Base-by-base conservation (phyloP, 208 protist species). In the Leishmania turanica region DNA sequence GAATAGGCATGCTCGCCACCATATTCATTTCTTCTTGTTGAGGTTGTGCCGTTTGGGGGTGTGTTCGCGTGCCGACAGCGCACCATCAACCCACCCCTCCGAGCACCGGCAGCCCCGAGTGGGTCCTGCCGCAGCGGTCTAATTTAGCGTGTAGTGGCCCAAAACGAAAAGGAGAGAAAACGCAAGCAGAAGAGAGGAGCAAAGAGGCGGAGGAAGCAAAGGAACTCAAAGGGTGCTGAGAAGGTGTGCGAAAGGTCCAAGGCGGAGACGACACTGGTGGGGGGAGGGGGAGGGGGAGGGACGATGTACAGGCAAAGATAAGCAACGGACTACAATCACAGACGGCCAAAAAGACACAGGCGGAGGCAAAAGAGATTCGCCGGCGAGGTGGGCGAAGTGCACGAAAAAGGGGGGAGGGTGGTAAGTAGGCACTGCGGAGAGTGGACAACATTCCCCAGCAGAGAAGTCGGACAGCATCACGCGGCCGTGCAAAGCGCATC, bases 1-100 rank as follows among this genome's bases (percentile, higher is more conserved):
- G n/a, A 24, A 72, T 49, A n/a, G 34, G 40, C 37, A 71, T 47
- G 17, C 5, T 47, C 15, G 8, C 7, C 66, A n/a, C 64, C 40
- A 53, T 77, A 11, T 31, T 66, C 65, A 31, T 68, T 69, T 79
- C 6, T 79, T 79, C 4, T n/a, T 51, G 7, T 68, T 47, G 21
- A 70, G 11, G n/a, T 70, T 40, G 42, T 15, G 65, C 7, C 42
- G 37, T 58, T 40, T 37, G 64, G 42, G 24, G 34, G 72, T 49
- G 40, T 49, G 42, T 49, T 54, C 58, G 34, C 37, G 53, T 71
- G 66, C 31, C 17, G 21, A 19, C 37, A 71, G 42, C 37, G 66
- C 19, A 24, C 37, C 40, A 47, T 42, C 40, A 71, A 4, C 66
- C 31, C 62, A 5, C 31, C 8, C 62, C 31, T 24, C 27, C 31